phyloP scores from a whole-genome alignment of 345 rosid genomes.

The Raphanus raphanistrum region DNA sequence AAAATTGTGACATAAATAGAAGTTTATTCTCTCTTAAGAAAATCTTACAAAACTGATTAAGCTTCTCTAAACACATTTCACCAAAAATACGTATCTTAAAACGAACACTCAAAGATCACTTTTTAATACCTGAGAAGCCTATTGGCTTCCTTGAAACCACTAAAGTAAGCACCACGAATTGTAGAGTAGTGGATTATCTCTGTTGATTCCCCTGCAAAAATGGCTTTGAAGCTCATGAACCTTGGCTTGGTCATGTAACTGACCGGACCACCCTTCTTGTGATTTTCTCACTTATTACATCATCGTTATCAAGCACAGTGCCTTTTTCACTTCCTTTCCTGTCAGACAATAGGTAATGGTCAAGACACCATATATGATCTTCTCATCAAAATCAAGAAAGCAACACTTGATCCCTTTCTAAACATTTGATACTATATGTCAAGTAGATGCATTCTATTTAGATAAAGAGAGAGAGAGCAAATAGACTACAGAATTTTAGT shows the following conservation, averaged over 20 bases:
- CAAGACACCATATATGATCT: too few species aligned
- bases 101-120: background rate
- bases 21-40: background rate
- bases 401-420: background rate
- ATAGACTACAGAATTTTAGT: conserved; percentile 16
- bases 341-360: too few species aligned
- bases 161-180: background rate
- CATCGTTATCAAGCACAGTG: too few species aligned
- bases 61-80: background rate
- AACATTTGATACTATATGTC: conserved; percentile 14
- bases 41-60: background rate
- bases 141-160: background rate
- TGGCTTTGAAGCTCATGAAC: background rate
- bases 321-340: too few species aligned
- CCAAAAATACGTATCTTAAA: background rate
- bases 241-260: background rate
- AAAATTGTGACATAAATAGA: background rate
- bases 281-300: too few species aligned
- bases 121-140: background rate
- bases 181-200: background rate
- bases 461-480: background rate
- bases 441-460: conserved; percentile 15
- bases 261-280: too few species aligned
- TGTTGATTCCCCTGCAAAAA: background rate
- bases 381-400: too few species aligned